Evolutionary conservation across 805 yeast species (phyloP), one percentile per base, ranked within the genome.

Genomic region (Metschnikowia sp.): DNA sequence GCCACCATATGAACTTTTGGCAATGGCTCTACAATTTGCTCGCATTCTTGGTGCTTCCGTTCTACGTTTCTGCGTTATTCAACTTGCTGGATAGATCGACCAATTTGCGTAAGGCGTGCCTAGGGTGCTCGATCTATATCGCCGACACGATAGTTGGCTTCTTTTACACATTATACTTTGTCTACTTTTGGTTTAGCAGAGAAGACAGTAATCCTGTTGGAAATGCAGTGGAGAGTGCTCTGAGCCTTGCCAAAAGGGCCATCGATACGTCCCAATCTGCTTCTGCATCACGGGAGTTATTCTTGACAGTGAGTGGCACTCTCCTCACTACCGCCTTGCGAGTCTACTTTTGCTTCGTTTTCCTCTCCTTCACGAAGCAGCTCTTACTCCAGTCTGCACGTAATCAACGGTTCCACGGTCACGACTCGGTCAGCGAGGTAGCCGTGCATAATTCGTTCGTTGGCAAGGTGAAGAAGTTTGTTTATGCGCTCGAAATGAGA

Each of bases 21-120:
- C 97, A 92, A 62, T 87, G 96, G 94, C 49, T 86, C 1, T 81
- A 83, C 54, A 89, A 91, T 64, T 56, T 85, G 13, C 63, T 84
- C 49, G 84, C 95, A 3, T 69, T 87, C 12, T 45, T 78, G 3
- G 72, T 82, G 6, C 67, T 91, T 38, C 82, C 90, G 3, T 75
- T 86, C 45, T 88, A 84, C 62, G 68, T 82, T 3, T 69, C 77
- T 35, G 94, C 89, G 0, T 72, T 88, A 36, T 44, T 60, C 22
- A 59, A 63, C 40, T 51, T 72, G 42, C 65, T 56, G 46, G 69
- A 74, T 44, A 56, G 60, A 44, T 68, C 72, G 40, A 84, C 86
- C 39, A 78, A 78, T 39, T 77, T 85, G 6, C 71, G 86, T 51
- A 77, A 79, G 39, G 75, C 81, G 56, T 79, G 94, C 4, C 72